These are phyloP conservation scores for Scutellospora calospora DNA, from an alignment of 371 early-diverging fungal genomes.

Conservation along the genomic window DNA sequence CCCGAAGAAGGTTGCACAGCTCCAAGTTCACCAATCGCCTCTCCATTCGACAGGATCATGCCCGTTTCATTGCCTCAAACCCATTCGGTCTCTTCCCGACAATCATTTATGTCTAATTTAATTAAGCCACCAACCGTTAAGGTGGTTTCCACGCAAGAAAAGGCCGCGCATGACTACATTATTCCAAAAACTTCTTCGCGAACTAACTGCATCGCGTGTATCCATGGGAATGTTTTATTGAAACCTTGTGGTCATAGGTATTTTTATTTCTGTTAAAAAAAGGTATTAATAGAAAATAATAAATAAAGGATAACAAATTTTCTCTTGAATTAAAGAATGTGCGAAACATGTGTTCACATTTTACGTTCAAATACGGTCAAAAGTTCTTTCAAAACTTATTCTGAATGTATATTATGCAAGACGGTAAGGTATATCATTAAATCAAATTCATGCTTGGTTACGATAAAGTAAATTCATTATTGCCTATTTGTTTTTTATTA, in stretches of 20 bases:
- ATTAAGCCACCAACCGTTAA: not conserved
- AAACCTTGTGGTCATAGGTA: slow-evolving; percentile 42
- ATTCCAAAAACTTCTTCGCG: not conserved
- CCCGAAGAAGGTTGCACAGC: not conserved
- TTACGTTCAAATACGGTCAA: slow-evolving; percentile 31
- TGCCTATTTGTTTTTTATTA: not conserved
- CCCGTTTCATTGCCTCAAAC: not conserved
- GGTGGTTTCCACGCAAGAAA: not conserved
- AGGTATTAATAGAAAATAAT: too few species aligned
- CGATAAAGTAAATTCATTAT: not conserved
- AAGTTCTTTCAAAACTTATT: slow-evolving; percentile 33
- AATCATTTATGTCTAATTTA: not conserved
- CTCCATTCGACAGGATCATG: not conserved
- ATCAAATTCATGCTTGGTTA: not conserved
- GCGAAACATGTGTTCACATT: slow-evolving; percentile 32
- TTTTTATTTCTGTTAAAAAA: not conserved
- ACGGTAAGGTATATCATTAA: slow-evolving; percentile 17
- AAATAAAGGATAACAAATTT: not conserved
- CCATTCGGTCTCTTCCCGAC: not conserved
- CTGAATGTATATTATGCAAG: slow-evolving; percentile 25
- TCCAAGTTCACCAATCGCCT: not conserved
- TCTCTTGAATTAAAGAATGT: slow-evolving; percentile 24
- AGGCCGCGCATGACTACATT: not conserved
- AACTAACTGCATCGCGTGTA: slow-evolving; percentile 16
- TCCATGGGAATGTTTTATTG: slow-evolving; percentile 30